Conservation (phyloP, 2,329 filamentous ascomycete genomes). For the Claviceps maximensis region DNA sequence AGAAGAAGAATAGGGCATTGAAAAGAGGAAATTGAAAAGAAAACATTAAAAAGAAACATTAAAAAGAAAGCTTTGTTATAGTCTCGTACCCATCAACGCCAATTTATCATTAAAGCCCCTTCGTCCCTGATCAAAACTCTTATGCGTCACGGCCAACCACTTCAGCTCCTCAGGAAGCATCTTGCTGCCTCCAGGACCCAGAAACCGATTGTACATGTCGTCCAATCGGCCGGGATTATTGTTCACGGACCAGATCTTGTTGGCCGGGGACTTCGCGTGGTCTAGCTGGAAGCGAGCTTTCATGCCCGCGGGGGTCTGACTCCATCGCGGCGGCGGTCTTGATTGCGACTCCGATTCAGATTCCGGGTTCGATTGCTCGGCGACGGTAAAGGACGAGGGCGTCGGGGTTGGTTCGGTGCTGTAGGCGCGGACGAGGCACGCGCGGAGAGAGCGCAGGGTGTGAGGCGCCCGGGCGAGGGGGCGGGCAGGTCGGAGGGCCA, state of each 20-base stretch:
- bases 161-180: constrained; percentile 82
- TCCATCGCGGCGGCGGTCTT: constrained; percentile 46
- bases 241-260: constrained; percentile 56
- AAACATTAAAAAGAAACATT: too few species aligned
- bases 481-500: constrained; percentile 23
- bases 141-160: constrained; percentile 94
- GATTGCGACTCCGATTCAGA: neutral
- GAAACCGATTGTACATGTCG: constrained; percentile 59
- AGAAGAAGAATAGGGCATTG: too few species aligned
- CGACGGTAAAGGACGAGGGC: constrained; percentile 13
- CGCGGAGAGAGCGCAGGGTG: constrained; percentile 11
- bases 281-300: constrained; percentile 55
- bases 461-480: constrained; percentile 15
- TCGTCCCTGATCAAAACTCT: constrained; percentile 92
- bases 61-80: too few species aligned
- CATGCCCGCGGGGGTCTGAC: constrained; percentile 54
- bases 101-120: constrained; percentile 90
- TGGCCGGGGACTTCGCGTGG: constrained; percentile 39
- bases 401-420: constrained; percentile 13
- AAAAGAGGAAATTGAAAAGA: too few species aligned
- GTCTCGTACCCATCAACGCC: constrained; percentile 64
- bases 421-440: constrained; percentile 18
- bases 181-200: constrained; percentile 59
- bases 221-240: constrained; percentile 61
- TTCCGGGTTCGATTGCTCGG: neutral